Evolutionary conservation across 208 protist genomes (phyloP), one percentile per base, ranked within the genome.

Genomic region (Trypanosoma brucei): DNA sequence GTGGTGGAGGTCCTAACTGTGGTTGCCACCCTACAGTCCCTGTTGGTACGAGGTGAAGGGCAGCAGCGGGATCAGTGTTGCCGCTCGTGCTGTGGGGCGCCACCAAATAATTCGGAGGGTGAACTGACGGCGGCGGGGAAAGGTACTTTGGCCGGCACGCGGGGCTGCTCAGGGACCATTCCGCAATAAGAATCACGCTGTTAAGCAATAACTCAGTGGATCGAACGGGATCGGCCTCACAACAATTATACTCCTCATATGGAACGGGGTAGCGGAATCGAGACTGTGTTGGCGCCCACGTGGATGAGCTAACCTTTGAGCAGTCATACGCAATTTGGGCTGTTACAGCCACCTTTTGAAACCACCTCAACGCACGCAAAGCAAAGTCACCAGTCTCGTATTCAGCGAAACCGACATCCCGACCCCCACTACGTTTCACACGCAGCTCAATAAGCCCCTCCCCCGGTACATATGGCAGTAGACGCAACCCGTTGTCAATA

Each of bases 351-450:
- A 78, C 40, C 45, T 45, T 42, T 9, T 76, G 42, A 59, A 91
- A 83, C 84, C 84, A 91, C 62, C 58, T 34, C 50, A 86, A 57
- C 9, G 84, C 80, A 2, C 51, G 54, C 2, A 54, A 56, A 2
- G 84, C 80, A 35, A 55, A 33, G 2, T 72, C 73, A 9, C 31
- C 8, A 22, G 56, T 76, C 44, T 75, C 59, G 63, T 91, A 91
- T 14, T 78, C 75, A 14, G 70, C 84, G 64, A 91, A 91, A 42
- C 70, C 84, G 4, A 84, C 70, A 56, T 85, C 63, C 30, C 61
- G 62, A 31, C 79, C 62, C 40, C 61, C 68, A 59, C 52, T 65
- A 1, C 70, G 68, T 75, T 83, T 87, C 33, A 85, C 80, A 7
- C 77, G 78, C 22, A 91, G 50, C 5, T 31, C 35, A 42, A 71